These are phyloP conservation scores for Phoma sp. DNA, from an alignment of 2,329 filamentous ascomycete species.

Conservation along the genomic window DNA sequence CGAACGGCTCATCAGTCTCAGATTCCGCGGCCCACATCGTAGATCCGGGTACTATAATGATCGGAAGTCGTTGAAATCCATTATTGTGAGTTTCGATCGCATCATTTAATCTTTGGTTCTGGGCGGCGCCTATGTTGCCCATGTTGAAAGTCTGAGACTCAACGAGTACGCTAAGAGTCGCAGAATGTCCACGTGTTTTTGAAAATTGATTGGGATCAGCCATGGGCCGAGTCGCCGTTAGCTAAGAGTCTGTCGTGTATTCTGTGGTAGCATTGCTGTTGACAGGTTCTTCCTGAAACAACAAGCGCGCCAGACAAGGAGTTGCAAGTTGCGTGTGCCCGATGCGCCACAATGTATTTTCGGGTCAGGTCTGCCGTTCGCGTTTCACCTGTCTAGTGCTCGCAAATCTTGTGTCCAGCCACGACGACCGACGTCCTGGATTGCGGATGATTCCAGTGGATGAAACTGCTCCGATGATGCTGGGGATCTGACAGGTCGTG, in stretches of 20 bases:
- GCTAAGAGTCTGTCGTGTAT: not conserved
- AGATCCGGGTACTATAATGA: constrained; percentile 1
- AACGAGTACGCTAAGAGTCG: not conserved
- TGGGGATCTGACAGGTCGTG: not conserved
- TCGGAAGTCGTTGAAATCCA: not conserved
- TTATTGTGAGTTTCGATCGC: not conserved
- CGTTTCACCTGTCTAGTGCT: not conserved
- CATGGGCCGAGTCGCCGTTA: not conserved
- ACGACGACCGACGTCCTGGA: not conserved
- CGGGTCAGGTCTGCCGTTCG: constrained; percentile 5
- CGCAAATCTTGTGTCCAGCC: not conserved
- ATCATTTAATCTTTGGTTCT: not conserved
- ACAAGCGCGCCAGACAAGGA: constrained; percentile 12
- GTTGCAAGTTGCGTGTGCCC: not conserved
- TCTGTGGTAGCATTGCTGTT: not conserved
- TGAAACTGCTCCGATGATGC: not conserved
- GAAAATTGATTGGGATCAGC: not conserved
- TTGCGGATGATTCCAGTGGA: too few relatives aligned
- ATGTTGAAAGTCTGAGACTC: not conserved
- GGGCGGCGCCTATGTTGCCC: not conserved
- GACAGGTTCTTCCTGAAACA: constrained; percentile 9
- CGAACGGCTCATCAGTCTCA: not conserved
- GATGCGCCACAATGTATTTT: not conserved
- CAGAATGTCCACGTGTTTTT: not conserved
- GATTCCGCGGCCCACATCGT: not conserved